Evolutionary conservation across 768 basidiomycete species (phyloP), one percentile per base, ranked within the genome.

Genomic region (Boletus coccyginus): DNA sequence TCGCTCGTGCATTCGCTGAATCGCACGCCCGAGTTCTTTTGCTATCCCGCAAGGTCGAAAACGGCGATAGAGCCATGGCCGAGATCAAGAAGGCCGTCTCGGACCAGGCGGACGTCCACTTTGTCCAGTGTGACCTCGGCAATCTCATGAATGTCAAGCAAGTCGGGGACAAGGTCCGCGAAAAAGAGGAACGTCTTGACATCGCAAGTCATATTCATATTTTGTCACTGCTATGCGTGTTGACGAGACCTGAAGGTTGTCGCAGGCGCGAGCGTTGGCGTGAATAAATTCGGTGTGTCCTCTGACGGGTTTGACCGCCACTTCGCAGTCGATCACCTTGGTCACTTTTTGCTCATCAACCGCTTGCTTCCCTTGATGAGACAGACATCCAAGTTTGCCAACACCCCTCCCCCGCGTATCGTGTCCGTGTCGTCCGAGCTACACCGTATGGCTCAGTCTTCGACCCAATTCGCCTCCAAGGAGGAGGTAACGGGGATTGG

Each of bases 351-450:
- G 33, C 27, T 49, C n/a, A 8, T 38, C 32, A 53, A 53, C 29
- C 52, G 46, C 19, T 24, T 53, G 48, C 49, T 54, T 40, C 47
- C 47, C n/a, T 52, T 54, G 39, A 40, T 33, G 47, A 41, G 50
- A 32, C 52, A 54, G 46, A 50, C 47, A 9, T 31, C 19, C 31
- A 51, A 33, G 31, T 33, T 46, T 27, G 52, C 43, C 35, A 13
- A 47, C 8, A 11, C 31, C 11, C 19, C 46, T 49, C 6, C 16
- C 2, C 53, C 43, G 5, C 32, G 53, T 17, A 56, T 56, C 21
- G 53, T 56, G 36, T 44, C 43, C 42, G 12, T 56, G 55, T 56
- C 55, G 24, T 45, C 55, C 29, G 42, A 44, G 19, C 41, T 55
- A 19, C 53, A 46, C 43, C 38, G 38, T 16, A 56, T 56, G 45